Evolutionary conservation across 768 basidiomycete genomes (phyloP).

Genomic region (Boletus fagicola): DNA sequence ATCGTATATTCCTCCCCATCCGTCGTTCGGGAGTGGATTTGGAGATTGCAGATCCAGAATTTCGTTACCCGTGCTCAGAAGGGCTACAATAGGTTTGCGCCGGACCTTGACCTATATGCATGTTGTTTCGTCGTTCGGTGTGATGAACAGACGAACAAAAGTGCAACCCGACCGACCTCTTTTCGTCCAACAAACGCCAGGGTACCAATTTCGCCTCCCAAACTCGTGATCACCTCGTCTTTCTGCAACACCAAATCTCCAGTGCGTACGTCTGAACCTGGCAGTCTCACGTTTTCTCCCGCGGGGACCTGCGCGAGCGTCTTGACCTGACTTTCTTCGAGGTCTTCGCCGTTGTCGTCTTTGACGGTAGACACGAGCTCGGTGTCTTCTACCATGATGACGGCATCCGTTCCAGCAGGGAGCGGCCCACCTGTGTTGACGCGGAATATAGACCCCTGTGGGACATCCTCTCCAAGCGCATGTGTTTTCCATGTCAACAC

Average conservation of each 20-base stretch:
- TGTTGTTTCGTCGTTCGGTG: neutral
- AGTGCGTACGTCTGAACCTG: constrained; percentile 69
- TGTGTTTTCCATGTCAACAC: constrained; percentile 59
- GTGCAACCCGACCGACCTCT: constrained; percentile 44
- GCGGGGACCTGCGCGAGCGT: constrained; percentile 58
- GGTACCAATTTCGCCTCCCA: constrained; percentile 83
- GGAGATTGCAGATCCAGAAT: constrained; percentile 58
- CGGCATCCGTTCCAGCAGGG: constrained; percentile 69
- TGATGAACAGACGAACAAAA: neutral
- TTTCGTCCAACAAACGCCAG: constrained; percentile 74
- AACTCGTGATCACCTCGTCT: constrained; percentile 57
- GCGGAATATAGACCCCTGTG: constrained; percentile 50
- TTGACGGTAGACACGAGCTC: constrained; percentile 56
- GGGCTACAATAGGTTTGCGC: constrained; percentile 71
- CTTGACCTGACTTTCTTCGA: constrained; percentile 72
- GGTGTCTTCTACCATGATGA: constrained; percentile 95
- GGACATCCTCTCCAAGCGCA: constrained; percentile 33
- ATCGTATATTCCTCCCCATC: constrained; percentile 78
- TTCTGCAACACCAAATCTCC: constrained; percentile 66
- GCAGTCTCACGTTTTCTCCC: constrained; percentile 70
- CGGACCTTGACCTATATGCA: constrained; percentile 59
- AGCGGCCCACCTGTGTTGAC: constrained; percentile 87
- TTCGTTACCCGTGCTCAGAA: constrained; percentile 88
- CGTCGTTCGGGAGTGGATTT: constrained; percentile 30
- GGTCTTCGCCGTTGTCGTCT: constrained; percentile 38